These are phyloP conservation scores for Shiraia bambusicola DNA, from an alignment of 2,329 filamentous ascomycete species.

Conservation along the genomic window DNA sequence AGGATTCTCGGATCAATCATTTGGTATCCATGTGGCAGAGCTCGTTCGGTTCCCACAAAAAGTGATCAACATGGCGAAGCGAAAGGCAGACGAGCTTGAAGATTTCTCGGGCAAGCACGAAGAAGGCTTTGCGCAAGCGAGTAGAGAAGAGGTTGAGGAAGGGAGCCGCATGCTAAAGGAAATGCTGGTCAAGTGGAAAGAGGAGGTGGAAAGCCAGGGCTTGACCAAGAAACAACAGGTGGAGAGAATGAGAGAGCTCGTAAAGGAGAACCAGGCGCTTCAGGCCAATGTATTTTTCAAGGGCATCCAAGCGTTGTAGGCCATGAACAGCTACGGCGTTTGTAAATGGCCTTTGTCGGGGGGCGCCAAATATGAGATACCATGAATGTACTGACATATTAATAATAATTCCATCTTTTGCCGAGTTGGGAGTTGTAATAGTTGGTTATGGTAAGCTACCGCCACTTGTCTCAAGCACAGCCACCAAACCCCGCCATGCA, in stretches of 20 bases:
- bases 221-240: conserved; percentile 68
- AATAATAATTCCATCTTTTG: not conserved
- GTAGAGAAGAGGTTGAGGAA: conserved; percentile 83
- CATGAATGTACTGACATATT: not conserved
- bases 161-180: conserved; percentile 84
- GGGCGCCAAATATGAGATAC: not conserved
- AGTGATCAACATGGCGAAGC: conserved; percentile 98
- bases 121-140: conserved; percentile 47
- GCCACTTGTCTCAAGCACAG: conserved; percentile 2
- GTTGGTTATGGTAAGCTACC: not conserved
- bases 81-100: conserved; percentile 96
- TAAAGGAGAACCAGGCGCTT: conserved; percentile 69
- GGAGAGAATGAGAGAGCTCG: conserved; percentile 74
- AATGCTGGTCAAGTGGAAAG: conserved; percentile 82
- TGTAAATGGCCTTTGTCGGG: not conserved
- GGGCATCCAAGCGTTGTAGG: conserved; percentile 50
- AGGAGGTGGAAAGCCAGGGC: conserved; percentile 63
- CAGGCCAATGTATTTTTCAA: conserved; percentile 69
- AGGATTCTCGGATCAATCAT: conserved; percentile 94
- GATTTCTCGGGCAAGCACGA: conserved; percentile 86
- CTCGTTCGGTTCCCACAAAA: conserved; percentile 95
- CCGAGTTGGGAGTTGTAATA: not conserved
- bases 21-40: conserved; percentile 97
- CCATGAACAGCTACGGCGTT: not conserved
- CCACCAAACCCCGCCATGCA: conserved; percentile 4